Conservation (phyloP, 345 rosid genomes). For the Eucalyptus viminalis region DNA sequence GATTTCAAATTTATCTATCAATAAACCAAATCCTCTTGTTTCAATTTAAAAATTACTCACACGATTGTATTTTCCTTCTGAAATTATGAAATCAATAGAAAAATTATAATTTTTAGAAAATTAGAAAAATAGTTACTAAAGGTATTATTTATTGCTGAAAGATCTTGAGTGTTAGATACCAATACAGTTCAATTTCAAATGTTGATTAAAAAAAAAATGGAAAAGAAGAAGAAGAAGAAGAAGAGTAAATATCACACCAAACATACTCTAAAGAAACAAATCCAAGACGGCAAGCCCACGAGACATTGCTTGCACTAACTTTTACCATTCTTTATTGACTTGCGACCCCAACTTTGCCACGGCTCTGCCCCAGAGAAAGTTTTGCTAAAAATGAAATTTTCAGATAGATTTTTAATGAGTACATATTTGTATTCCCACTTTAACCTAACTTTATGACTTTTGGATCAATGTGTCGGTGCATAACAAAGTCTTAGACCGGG, state of each 20-base stretch:
- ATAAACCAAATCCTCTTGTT: background rate
- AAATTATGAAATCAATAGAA: background rate
- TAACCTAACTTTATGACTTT: background rate
- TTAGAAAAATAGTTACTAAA: background rate
- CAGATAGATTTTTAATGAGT: background rate
- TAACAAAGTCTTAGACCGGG: background rate
- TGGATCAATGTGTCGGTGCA: background rate
- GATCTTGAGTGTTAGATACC: background rate
- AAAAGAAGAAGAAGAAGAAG: accelerated
- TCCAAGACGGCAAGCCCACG: background rate
- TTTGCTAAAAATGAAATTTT: background rate
- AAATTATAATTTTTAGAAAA: background rate
- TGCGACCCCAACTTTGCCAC: background rate
- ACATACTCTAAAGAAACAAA: background rate
- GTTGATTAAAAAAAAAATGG: background rate
- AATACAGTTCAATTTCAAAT: background rate
- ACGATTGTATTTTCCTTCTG: background rate
- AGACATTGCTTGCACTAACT: background rate
- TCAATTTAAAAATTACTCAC: background rate
- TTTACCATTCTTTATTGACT: background rate
- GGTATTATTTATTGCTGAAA: background rate
- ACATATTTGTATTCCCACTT: background rate
- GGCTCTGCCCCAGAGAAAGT: background rate
- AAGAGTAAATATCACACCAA: background rate
- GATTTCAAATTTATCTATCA: background rate